Evolutionary conservation across 768 basidiomycete genomes (phyloP).

Genomic region (Mycena haematopus): DNA sequence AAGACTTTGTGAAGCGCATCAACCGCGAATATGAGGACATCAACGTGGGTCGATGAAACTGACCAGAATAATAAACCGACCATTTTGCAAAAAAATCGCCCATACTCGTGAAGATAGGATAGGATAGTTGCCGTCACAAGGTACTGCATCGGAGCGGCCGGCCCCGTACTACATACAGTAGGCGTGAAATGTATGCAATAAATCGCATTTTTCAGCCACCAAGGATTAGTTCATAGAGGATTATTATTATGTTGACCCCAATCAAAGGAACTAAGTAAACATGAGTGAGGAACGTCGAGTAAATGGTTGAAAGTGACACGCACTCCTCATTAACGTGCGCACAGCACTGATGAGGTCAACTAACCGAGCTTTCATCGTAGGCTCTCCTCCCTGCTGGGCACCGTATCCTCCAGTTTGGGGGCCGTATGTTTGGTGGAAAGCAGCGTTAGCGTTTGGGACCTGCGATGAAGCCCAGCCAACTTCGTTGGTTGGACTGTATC

Average conservation of each 20-base stretch:
- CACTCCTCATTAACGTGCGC: slow-evolving; percentile 96
- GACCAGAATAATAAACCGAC: neutral
- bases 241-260: slow-evolving; percentile 83
- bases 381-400: slow-evolving; percentile 55
- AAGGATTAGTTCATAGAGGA: slow-evolving; percentile 82
- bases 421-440: slow-evolving; percentile 73
- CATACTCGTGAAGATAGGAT: too few species aligned
- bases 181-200: too few species aligned
- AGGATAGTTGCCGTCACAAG: too few species aligned
- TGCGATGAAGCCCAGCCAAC: slow-evolving; percentile 89
- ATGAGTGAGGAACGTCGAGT: slow-evolving; percentile 14
- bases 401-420: slow-evolving; percentile 63
- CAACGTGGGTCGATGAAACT: slow-evolving; percentile 8
- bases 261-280: slow-evolving; percentile 84
- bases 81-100: neutral
- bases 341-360: slow-evolving; percentile 95
- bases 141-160: too few species aligned
- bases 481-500: slow-evolving; percentile 38
- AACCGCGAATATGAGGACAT: slow-evolving; percentile 75
- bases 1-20: slow-evolving; percentile 82
- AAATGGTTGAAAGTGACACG: slow-evolving; percentile 43
- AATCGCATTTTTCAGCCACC: slow-evolving; percentile 44
- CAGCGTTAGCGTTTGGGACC: slow-evolving; percentile 59
- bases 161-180: too few species aligned
- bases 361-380: slow-evolving; percentile 82